These are phyloP conservation scores for Acer campestre DNA, from an alignment of 345 rosid species.

Conservation along the genomic window DNA sequence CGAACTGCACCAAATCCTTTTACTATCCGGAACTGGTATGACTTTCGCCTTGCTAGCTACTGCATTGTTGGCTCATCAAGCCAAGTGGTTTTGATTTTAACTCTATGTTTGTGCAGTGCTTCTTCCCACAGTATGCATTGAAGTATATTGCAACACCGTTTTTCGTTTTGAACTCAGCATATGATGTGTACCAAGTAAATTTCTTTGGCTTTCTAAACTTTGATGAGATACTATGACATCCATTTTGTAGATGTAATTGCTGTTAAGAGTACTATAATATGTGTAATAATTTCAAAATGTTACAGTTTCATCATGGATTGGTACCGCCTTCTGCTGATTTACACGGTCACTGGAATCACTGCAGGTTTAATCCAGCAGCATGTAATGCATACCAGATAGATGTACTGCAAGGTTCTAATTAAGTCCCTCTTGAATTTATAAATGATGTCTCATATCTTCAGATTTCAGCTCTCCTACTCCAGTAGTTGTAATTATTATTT, in stretches of 20 bases:
- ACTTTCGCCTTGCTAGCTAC: constrained; percentile 1
- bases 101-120: constrained; percentile 58
- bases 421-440: not conserved
- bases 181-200: constrained; percentile 84
- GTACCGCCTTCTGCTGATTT: constrained; percentile 84
- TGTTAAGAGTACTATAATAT: not conserved
- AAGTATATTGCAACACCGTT: constrained; percentile 67
- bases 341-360: constrained; percentile 67
- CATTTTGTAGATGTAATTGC: not conserved
- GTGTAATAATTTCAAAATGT: constrained; percentile 8
- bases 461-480: not conserved
- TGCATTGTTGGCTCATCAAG: not conserved
- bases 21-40: constrained; percentile 63
- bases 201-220: constrained; percentile 1
- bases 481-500: not conserved
- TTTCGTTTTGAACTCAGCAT: constrained; percentile 89
- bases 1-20: constrained; percentile 52
- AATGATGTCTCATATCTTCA: constrained; percentile 1
- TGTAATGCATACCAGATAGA: constrained; percentile 60
- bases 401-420: constrained; percentile 59
- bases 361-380: constrained; percentile 61
- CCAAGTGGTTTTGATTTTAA: constrained; percentile 7
- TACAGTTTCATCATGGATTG: constrained; percentile 75
- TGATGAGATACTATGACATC: not conserved
- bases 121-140: constrained; percentile 80